Base-by-base conservation (phyloP, 106 monocot species). In the Platanthera guangdongensis region DNA sequence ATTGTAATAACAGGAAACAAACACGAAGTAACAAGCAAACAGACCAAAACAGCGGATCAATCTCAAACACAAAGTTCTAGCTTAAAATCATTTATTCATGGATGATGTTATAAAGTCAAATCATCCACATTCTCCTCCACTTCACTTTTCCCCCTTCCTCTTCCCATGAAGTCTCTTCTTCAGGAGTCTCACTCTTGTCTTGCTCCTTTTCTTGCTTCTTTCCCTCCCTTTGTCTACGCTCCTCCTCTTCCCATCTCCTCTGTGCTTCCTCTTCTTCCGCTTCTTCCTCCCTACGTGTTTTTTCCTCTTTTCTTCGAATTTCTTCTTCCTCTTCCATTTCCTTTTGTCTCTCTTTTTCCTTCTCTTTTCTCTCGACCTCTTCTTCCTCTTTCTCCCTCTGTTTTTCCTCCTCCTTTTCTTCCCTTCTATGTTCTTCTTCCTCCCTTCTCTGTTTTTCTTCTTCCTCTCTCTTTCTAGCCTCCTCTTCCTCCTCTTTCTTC, bases 361-460 rank as follows among this genome's bases (percentile, higher is more conserved):
- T 47, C 39, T n/a, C 45, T 22, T 11, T 13, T 25, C 39, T 25
- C 16, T n/a, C 52, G 32, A 2, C 19, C 74, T 63, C 47, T 50
- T 11, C 8, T 0, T 45, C 4, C n/a, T n/a, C n/a, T n/a, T n/a
- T n/a, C n/a, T n/a, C n/a, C n/a, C n/a, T n/a, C n/a, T 10, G 47
- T 72, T 80, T 51, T 64, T 70, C 52, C 59, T 79, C 4, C 47
- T 59, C 54, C 39, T 57, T 30, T 14, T 57, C 71, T n/a, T n/a
- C n/a, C n/a, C n/a, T n/a, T n/a, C n/a, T n/a, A n/a, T n/a, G n/a
- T n/a, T n/a, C n/a, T n/a, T n/a, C n/a, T n/a, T n/a, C n/a, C n/a
- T n/a, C n/a, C n/a, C n/a, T n/a, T n/a, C n/a, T n/a, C n/a, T n/a
- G n/a, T n/a, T n/a, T n/a, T n/a, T 30, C 22, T 78, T n/a, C 28